phyloP scores from a whole-genome alignment of 306 rosid species.

The Cucumis hystrix region DNA sequence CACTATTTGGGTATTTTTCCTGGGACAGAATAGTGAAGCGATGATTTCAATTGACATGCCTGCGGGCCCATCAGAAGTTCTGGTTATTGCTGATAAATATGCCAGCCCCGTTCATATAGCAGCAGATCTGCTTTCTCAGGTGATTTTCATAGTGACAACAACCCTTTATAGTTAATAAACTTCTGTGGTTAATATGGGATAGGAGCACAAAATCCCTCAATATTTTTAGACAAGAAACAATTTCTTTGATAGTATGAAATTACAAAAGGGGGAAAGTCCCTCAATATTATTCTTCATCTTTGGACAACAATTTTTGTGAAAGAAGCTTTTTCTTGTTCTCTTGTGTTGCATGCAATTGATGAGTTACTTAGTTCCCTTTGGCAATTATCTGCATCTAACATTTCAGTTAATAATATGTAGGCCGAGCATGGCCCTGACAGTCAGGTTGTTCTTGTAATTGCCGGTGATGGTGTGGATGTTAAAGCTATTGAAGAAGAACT shows the following conservation, averaged over 20 bases:
- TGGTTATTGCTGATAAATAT: conserved; percentile 84
- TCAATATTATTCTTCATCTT: background rate
- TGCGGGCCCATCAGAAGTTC: conserved; percentile 98
- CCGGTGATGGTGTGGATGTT: conserved; percentile 73
- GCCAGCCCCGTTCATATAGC: conserved; percentile 86
- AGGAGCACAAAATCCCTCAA: background rate
- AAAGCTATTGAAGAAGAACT: conserved; percentile 74
- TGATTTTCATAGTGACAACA: conserved; percentile 8
- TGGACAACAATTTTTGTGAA: background rate
- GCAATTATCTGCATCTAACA: background rate
- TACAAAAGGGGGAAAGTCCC: background rate
- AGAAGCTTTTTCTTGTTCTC: background rate
- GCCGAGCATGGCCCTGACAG: conserved; percentile 99
- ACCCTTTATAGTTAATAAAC: background rate
- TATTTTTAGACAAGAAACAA: too few relatives aligned
- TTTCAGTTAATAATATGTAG: conserved; percentile 29
- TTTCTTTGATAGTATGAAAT: too few relatives aligned
- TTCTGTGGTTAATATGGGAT: background rate
- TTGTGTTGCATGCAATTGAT: background rate
- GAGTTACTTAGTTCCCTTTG: background rate
- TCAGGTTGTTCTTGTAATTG: conserved; percentile 93
- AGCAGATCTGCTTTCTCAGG: conserved; percentile 98
- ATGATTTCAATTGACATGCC: conserved; percentile 99
- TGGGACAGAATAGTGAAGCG: conserved; percentile 84
- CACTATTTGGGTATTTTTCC: background rate